phyloP scores from a whole-genome alignment of 371 early-diverging fungal species.

The Mitosporidium daphniae region DNA sequence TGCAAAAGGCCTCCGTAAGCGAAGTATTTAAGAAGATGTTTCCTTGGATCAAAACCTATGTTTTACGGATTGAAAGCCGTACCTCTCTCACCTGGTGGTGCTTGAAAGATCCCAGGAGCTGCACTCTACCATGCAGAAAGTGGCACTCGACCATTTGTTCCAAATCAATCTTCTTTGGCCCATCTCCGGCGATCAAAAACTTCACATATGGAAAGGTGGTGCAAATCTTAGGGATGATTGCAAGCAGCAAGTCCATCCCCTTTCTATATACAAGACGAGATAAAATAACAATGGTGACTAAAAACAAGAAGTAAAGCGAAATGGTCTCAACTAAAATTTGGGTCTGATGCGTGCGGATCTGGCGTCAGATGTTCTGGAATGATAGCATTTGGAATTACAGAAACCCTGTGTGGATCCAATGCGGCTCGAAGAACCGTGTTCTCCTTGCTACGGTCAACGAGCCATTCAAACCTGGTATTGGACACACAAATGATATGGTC shows the following conservation, averaged over 20 bases:
- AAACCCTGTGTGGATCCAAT: conserved; percentile 44
- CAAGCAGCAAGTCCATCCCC: conserved; percentile 66
- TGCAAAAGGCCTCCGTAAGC: conserved; percentile 94
- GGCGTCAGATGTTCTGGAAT: conserved; percentile 54
- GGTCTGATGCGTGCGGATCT: conserved; percentile 27
- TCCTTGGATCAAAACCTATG: conserved; percentile 37
- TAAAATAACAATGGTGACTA: conserved; percentile 61
- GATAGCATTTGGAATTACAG: conserved; percentile 95
- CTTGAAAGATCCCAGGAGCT: conserved; percentile 44
- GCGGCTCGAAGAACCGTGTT: conserved; percentile 75
- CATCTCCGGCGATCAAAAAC: conserved; percentile 85
- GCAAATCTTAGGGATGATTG: conserved; percentile 71
- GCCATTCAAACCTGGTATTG: conserved; percentile 27
- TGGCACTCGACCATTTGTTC: conserved; percentile 86
- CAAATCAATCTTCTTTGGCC: conserved; percentile 65
- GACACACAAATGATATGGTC: conserved; percentile 92
- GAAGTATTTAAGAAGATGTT: conserved; percentile 91
- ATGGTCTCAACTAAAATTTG: conserved; percentile 16
- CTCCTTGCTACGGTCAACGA: conserved; percentile 26
- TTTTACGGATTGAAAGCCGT: conserved; percentile 2
- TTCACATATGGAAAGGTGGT: conserved; percentile 28
- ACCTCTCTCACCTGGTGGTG: conserved; percentile 49
- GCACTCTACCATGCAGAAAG: conserved; percentile 58
- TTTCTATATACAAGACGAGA: conserved; percentile 79
- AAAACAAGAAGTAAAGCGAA: conserved; percentile 1